Conservation (phyloP, 2,329 filamentous ascomycete species). For the Cladosporium velox region DNA sequence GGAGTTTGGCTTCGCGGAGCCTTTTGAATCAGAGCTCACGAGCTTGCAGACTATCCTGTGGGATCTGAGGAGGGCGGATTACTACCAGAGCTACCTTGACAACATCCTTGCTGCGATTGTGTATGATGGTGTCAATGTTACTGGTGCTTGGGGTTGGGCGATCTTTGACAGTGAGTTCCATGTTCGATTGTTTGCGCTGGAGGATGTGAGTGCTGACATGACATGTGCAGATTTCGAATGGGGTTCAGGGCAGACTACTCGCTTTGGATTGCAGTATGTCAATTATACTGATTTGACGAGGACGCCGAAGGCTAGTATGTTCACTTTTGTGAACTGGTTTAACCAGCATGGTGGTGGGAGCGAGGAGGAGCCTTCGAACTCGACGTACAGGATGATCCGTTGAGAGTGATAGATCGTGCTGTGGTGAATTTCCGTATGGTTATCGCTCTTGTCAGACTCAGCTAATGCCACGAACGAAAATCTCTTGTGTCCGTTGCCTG, state of each 20-base stretch:
- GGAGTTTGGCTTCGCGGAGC: slow-evolving; percentile 42
- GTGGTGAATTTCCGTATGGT: not conserved
- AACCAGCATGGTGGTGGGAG: slow-evolving; percentile 26
- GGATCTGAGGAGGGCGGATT: slow-evolving; percentile 34
- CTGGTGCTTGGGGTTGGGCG: slow-evolving; percentile 39
- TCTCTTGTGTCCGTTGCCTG: not conserved
- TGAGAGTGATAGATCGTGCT: not conserved
- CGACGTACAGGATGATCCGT: slow-evolving; percentile 10
- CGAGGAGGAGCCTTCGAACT: not conserved
- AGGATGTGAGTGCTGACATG: not conserved
- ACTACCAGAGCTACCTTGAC: slow-evolving; percentile 39
- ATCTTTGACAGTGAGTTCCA: slow-evolving; percentile 37
- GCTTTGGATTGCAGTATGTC: slow-evolving; percentile 41
- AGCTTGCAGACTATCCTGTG: slow-evolving; percentile 33
- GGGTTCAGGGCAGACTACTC: slow-evolving; percentile 33
- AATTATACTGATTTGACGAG: slow-evolving; percentile 41
- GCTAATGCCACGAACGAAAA: not conserved
- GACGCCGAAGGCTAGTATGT: slow-evolving; percentile 43
- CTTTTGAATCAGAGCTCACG: slow-evolving; percentile 35
- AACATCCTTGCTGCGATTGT: slow-evolving; percentile 39
- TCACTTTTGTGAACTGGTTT: slow-evolving; percentile 41
- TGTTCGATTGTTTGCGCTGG: not conserved
- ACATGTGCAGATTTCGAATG: slow-evolving; percentile 34
- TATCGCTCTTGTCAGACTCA: not conserved
- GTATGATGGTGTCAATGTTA: slow-evolving; percentile 38